Conservation (phyloP, 164 flowering plant species). For the Echeveria elegans region DNA sequence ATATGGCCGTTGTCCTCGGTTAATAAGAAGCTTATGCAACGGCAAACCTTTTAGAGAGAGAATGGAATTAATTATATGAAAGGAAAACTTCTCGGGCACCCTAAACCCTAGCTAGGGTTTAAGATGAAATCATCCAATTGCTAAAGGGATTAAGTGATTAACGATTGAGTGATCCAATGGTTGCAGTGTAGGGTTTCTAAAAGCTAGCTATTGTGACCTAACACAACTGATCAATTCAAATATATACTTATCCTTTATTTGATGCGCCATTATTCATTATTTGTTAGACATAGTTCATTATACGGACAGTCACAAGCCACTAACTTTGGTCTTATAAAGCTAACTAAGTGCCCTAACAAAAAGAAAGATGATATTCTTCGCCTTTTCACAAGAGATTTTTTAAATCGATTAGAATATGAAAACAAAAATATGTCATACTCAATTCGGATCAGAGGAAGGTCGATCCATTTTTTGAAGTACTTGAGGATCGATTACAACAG, state of each 20-base stretch:
- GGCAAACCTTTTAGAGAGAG: not conserved
- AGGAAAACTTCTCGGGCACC: not conserved
- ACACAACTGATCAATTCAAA: not conserved
- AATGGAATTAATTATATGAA: not conserved
- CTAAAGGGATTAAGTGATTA: not conserved
- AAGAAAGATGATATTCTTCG: not conserved
- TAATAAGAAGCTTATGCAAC: not conserved
- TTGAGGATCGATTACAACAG: too few species aligned
- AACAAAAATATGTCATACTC: not conserved
- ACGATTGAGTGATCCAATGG: not conserved
- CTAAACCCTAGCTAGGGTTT: not conserved
- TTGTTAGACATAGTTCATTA: not conserved
- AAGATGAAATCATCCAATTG: not conserved
- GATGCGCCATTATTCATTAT: not conserved
- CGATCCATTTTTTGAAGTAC: too few species aligned
- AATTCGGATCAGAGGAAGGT: too few species aligned
- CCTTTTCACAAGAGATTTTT: not conserved
- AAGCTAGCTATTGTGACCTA: not conserved
- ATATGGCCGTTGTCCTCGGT: not conserved
- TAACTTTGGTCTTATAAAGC: conserved; percentile 4
- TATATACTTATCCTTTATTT: not conserved
- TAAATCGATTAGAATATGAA: not conserved
- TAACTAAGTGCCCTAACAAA: conserved; percentile 6
- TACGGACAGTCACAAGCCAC: not conserved
- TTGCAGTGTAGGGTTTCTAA: not conserved